Evolutionary conservation across 495 filamentous ascomycete genomes (phyloP).

Genomic region (Elaphomyces granulatus): DNA sequence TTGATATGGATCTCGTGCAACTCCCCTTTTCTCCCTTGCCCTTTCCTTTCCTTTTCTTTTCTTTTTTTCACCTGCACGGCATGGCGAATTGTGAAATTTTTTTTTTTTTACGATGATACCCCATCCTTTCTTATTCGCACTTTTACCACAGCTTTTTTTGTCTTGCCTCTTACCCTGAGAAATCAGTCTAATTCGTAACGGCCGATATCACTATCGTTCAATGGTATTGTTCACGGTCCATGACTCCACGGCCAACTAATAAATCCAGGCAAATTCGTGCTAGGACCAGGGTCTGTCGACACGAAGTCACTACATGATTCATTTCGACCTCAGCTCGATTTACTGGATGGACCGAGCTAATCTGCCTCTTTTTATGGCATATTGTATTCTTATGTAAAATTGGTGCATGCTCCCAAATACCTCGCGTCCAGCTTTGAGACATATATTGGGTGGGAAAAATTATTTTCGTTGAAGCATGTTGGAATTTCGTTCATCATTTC

Average conservation of each 20-base stretch:
- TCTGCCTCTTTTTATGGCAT: neutral
- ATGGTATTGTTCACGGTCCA: neutral
- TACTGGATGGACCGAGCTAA: neutral
- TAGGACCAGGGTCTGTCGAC: neutral
- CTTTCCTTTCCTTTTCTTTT: neutral
- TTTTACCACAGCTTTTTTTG: neutral
- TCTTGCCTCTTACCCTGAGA: neutral
- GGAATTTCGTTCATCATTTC: neutral
- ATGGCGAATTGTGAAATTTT: constrained; percentile 1
- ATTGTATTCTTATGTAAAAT: neutral
- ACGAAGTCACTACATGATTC: neutral
- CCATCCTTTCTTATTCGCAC: neutral
- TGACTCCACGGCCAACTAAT: neutral
- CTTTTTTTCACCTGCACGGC: constrained; percentile 9
- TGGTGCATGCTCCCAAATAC: neutral
- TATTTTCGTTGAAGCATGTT: too few species aligned
- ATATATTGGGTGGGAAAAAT: too few species aligned
- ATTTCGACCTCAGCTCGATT: neutral
- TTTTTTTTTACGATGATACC: neutral
- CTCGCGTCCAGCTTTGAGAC: neutral
- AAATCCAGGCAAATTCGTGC: neutral
- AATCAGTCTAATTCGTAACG: too few species aligned
- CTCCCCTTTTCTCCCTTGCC: too few species aligned
- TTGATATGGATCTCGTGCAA: neutral
- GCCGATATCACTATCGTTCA: neutral